phyloP scores from a whole-genome alignment of 2,329 filamentous ascomycete species.

The Monosporascus sp. region DNA sequence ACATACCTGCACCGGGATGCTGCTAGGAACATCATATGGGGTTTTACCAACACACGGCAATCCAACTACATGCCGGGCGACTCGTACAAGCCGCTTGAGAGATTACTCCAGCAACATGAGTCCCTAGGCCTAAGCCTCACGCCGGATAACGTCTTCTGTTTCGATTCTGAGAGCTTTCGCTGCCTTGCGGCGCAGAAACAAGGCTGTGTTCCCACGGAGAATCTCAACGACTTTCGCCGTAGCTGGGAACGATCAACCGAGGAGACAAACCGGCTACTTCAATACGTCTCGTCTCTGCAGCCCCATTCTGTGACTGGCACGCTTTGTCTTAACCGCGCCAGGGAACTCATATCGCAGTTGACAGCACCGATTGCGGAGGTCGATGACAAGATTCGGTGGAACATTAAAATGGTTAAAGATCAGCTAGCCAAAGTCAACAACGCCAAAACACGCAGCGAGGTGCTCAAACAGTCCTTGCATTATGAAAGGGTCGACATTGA shows the following conservation, averaged over 20 bases:
- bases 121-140: constrained; percentile 25
- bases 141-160: constrained; percentile 31
- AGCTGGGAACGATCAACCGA: constrained; percentile 32
- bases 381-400: constrained; percentile 25
- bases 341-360: constrained; percentile 29
- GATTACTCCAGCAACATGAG: constrained; percentile 23
- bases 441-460: constrained; percentile 16
- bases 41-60: constrained; percentile 37
- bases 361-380: constrained; percentile 34
- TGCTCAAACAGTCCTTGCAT: constrained; percentile 21
- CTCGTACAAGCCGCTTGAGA: constrained; percentile 29
- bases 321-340: constrained; percentile 32
- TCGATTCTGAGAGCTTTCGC: constrained; percentile 39
- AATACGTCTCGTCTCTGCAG: constrained; percentile 20
- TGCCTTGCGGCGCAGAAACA: constrained; percentile 33
- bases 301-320: constrained; percentile 32
- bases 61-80: constrained; percentile 38
- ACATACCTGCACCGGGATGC: constrained; percentile 33
- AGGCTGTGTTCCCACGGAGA: constrained; percentile 20
- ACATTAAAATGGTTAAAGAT: constrained; percentile 25
- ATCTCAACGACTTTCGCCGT: constrained; percentile 26
- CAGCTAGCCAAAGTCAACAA: constrained; percentile 22
- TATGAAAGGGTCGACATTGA: constrained; percentile 21
- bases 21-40: constrained; percentile 35
- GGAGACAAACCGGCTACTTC: constrained; percentile 26